phyloP scores from a whole-genome alignment of 2,329 filamentous ascomycete species.

The Exophiala sideris region DNA sequence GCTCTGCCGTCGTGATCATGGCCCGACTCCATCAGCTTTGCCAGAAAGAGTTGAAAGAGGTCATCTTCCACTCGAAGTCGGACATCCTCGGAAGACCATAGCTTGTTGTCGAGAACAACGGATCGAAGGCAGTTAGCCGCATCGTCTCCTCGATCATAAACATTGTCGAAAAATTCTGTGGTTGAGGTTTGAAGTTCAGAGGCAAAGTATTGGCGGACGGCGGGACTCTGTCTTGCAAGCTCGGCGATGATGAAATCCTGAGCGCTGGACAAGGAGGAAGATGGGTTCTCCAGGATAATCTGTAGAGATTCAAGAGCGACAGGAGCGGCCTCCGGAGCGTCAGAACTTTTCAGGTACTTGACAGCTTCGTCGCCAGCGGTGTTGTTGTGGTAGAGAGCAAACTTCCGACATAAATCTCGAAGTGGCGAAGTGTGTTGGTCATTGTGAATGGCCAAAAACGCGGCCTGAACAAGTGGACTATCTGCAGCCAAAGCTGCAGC shows the following conservation, averaged over 20 bases:
- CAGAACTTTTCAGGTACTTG: slow-evolving; percentile 41
- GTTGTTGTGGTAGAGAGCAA: slow-evolving; percentile 41
- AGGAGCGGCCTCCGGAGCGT: slow-evolving; percentile 39
- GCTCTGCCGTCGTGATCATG: slow-evolving; percentile 65
- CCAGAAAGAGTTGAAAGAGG: slow-evolving; percentile 66
- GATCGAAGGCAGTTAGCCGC: slow-evolving; percentile 46
- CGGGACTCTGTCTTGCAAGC: slow-evolving; percentile 42
- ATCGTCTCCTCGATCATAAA: slow-evolving; percentile 48
- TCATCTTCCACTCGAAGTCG: slow-evolving; percentile 46
- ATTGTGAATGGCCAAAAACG: slow-evolving; percentile 45
- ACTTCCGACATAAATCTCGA: slow-evolving; percentile 44
- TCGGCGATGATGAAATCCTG: slow-evolving; percentile 49
- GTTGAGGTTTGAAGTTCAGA: slow-evolving; percentile 42
- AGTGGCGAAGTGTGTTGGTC: slow-evolving; percentile 33
- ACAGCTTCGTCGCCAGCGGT: slow-evolving; percentile 44
- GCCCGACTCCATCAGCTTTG: slow-evolving; percentile 85
- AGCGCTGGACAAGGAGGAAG: slow-evolving; percentile 35
- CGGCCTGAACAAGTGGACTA: slow-evolving; percentile 43
- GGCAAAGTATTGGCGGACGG: slow-evolving; percentile 44
- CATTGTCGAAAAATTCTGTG: slow-evolving; percentile 47
- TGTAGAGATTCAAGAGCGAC: slow-evolving; percentile 44
- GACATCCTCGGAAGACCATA: slow-evolving; percentile 42
- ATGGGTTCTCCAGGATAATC: slow-evolving; percentile 39
- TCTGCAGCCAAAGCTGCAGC: slow-evolving; percentile 47
- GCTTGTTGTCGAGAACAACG: slow-evolving; percentile 43